Evolutionary conservation across 1,139 yeast species (phyloP).

Genomic region (Taphrina confusa): DNA sequence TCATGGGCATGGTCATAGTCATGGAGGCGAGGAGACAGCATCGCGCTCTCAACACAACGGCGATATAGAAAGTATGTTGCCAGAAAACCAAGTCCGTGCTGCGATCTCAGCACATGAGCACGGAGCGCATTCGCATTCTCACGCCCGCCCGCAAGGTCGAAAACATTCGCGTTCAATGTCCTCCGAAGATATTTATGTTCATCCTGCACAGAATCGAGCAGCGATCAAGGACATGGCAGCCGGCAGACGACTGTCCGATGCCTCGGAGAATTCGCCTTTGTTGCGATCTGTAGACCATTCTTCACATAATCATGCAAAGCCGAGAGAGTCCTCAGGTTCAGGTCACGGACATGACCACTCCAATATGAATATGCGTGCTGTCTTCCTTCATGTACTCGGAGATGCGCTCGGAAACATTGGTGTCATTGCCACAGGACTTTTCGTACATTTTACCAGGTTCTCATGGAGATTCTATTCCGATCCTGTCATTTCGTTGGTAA

Average conservation of each 20-base stretch:
- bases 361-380: slow-evolving; percentile 83
- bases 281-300: slow-evolving; percentile 41
- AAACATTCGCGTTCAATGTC: slow-evolving; percentile 39
- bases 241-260: slow-evolving; percentile 37
- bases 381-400: slow-evolving; percentile 89
- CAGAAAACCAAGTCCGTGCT: slow-evolving; percentile 44
- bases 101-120: slow-evolving; percentile 15
- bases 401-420: slow-evolving; percentile 96
- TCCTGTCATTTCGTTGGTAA: slow-evolving; percentile 79
- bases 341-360: slow-evolving; percentile 50
- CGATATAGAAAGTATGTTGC: slow-evolving; percentile 44
- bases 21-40: slow-evolving; percentile 46
- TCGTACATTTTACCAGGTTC: slow-evolving; percentile 90
- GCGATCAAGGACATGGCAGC: slow-evolving; percentile 30
- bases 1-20: slow-evolving; percentile 68
- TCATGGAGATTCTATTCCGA: slow-evolving; percentile 86
- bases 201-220: slow-evolving; percentile 34
- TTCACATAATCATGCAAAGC: slow-evolving; percentile 39
- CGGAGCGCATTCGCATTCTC: slow-evolving; percentile 6
- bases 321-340: slow-evolving; percentile 23
- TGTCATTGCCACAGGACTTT: slow-evolving; percentile 82
- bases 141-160: neutral
- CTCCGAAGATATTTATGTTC: slow-evolving; percentile 36
- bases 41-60: slow-evolving; percentile 35
- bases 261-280: slow-evolving; percentile 48